These are phyloP conservation scores for Podospora pseudoanserina DNA, from an alignment of 495 filamentous ascomycete genomes.

Conservation along the genomic window DNA sequence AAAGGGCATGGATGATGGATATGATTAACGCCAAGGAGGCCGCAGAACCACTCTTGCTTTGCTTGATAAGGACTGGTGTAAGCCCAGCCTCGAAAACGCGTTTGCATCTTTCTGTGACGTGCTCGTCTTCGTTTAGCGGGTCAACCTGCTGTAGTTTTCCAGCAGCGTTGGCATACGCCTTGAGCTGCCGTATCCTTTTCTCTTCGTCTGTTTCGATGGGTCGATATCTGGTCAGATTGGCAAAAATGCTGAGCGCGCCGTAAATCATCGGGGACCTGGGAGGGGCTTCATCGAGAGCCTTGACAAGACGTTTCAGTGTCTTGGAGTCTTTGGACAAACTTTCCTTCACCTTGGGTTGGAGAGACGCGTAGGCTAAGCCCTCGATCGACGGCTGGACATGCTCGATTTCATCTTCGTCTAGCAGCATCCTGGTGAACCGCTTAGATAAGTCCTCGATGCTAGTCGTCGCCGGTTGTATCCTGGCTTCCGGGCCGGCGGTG, in stretches of 20 bases:
- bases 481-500: conserved; percentile 36
- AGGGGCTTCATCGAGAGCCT: conserved; percentile 55
- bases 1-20: conserved; percentile 71
- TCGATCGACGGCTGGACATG: conserved; percentile 70
- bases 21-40: conserved; percentile 64
- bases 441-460: conserved; percentile 68
- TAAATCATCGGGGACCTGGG: conserved; percentile 71
- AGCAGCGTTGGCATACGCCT: conserved; percentile 84
- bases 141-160: conserved; percentile 60
- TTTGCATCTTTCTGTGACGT: conserved; percentile 72
- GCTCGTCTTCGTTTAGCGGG: conserved; percentile 66
- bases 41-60: conserved; percentile 62
- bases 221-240: conserved; percentile 77
- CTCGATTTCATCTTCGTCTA: conserved; percentile 52
- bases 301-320: conserved; percentile 65
- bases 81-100: conserved; percentile 70
- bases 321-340: conserved; percentile 60
- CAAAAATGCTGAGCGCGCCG: conserved; percentile 76
- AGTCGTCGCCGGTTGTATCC: conserved; percentile 48
- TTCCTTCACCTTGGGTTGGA: conserved; percentile 80
- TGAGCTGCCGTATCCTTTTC: conserved; percentile 83
- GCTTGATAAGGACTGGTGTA: conserved; percentile 68
- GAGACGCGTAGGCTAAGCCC: conserved; percentile 85
- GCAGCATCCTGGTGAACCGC: conserved; percentile 74
- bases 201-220: conserved; percentile 84